Evolutionary conservation across 208 protist species (phyloP).

Genomic region (Novymonas esmeraldas): DNA sequence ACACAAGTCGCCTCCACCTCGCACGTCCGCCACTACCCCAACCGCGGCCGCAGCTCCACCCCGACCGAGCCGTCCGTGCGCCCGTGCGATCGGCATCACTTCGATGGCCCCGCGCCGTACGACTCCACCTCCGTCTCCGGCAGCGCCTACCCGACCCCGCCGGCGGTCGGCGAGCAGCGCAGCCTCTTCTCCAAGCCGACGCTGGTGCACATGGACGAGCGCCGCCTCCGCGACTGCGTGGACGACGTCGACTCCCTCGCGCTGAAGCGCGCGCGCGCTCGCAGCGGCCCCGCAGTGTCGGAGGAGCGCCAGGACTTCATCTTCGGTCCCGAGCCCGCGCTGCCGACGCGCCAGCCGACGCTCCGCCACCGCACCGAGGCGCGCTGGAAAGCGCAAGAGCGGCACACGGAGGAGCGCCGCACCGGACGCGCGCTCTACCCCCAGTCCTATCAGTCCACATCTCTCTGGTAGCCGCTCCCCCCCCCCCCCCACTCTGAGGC

Average conservation of each 20-base stretch:
- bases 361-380: constrained; percentile 50
- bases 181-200: constrained; percentile 32
- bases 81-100: constrained; percentile 32
- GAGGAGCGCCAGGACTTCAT: constrained; percentile 50
- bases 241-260: constrained; percentile 50
- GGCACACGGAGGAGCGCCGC: constrained; percentile 32
- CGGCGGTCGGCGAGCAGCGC: constrained; percentile 53
- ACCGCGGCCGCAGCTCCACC: constrained; percentile 39
- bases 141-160: constrained; percentile 67
- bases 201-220: constrained; percentile 37
- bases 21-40: constrained; percentile 37
- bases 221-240: constrained; percentile 18
- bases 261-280: constrained; percentile 50
- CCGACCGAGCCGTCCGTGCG: constrained; percentile 15
- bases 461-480: constrained; percentile 85
- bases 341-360: constrained; percentile 27
- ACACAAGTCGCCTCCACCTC: constrained; percentile 18
- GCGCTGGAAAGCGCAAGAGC: constrained; percentile 52
- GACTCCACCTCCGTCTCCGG: constrained; percentile 45
- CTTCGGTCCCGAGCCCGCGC: constrained; percentile 33
- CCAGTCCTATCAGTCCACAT: constrained; percentile 55
- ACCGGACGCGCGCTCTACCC: constrained; percentile 58
- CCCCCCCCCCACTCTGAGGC: no score
- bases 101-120: constrained; percentile 40
- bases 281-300: constrained; percentile 31